These are phyloP conservation scores for Cicer bijugum DNA, from an alignment of 306 rosid species.

Conservation along the genomic window DNA sequence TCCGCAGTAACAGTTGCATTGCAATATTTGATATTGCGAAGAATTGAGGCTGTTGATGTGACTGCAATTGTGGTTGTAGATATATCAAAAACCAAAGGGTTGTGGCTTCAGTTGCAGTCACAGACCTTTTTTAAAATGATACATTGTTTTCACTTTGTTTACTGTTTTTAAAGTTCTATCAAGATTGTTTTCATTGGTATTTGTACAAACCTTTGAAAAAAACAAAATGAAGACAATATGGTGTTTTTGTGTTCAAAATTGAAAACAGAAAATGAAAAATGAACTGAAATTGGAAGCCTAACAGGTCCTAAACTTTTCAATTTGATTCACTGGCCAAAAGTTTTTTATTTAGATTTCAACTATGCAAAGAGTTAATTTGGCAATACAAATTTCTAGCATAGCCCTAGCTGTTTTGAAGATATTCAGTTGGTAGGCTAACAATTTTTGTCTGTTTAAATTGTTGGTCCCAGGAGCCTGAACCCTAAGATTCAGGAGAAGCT, in stretches of 20 bases:
- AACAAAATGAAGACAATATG: not conserved
- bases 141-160: conserved; percentile 7
- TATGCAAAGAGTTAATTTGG: conserved; percentile 1
- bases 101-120: not conserved
- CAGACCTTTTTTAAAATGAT: not conserved
- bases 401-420: conserved; percentile 30
- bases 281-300: not conserved
- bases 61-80: not conserved
- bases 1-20: not conserved
- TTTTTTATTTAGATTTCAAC: not conserved
- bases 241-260: not conserved
- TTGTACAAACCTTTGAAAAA: not conserved
- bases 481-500: conserved; percentile 54
- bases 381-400: not conserved
- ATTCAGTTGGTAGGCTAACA: conserved; percentile 25
- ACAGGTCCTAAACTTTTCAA: not conserved
- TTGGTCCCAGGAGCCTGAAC: conserved; percentile 62
- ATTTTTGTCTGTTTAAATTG: conserved; percentile 33
- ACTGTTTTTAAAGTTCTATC: not conserved
- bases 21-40: not conserved
- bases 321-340: not conserved
- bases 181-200: not conserved
- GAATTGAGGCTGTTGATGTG: not conserved
- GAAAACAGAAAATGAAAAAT: not conserved
- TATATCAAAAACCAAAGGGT: not conserved